Base-by-base conservation (phyloP, 1,284 basidiomycete species). In the Ceratobasidium sp. region DNA sequence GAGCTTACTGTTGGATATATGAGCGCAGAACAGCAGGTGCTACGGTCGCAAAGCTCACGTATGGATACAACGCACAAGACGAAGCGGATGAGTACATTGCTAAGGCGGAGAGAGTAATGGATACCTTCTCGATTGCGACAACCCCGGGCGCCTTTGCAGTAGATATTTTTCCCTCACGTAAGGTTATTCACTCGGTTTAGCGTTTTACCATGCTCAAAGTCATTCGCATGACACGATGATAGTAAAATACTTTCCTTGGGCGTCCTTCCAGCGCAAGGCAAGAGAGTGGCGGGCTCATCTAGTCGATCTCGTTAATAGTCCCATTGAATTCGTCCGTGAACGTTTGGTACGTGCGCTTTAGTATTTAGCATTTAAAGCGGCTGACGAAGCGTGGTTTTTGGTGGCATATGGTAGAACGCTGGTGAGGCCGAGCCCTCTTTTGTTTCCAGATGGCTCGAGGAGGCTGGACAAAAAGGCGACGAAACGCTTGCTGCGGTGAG, bases 181-280 rank as follows among this genome's bases (percentile, higher is more conserved):
- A 52, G 62, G 20, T 38, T 12, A 29, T 49, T 13, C 6, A 43
- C 7, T 17, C 29, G 4, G 3, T 15, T 22, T n/a, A 13, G 7
- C 38, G 13, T 13, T n/a, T 8, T 22, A 15, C 7, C 8, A 17
- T 17, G 29, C 8, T n/a, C 10, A 22, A 31, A n/a, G 49, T 25
- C 13, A n/a, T 10, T 40, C n/a, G 53, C 6, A 27, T 15, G 4
- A 5, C 17, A 27, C 15, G 10, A 31, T 15, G 6, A 5, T 17
- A 65, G 62, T 65, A 5, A 50, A 65, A 65, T 53, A 65, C 27
- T 8, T 65, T 20, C 62, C 62, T 1, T 65, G 49, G 49, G 49
- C 49, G 22, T 38, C 62, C 2, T 65, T 53, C 50, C 38, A 65
- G 15, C 49, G 49, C 20, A 29, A 20, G 1, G 50, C 29, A 3